phyloP scores from a whole-genome alignment of 2,329 filamentous ascomycete species.

The Juglanconis oblonga region DNA sequence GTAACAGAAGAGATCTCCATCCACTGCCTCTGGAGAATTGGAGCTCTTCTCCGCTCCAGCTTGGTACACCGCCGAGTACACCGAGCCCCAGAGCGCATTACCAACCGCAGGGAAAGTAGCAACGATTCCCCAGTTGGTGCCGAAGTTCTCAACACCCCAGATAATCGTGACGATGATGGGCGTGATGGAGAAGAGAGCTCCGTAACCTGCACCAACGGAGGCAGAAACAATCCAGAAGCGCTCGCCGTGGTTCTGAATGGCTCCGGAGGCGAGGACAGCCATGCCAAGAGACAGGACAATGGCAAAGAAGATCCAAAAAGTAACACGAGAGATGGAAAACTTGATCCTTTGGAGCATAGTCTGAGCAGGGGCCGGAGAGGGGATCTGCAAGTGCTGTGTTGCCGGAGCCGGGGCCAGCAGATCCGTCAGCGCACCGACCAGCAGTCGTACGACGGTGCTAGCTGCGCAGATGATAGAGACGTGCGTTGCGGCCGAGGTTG shows the following conservation, averaged over 20 bases:
- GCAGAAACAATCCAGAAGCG: conserved; percentile 85
- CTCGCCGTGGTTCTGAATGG: conserved; percentile 68
- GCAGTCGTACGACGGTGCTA: conserved; percentile 84
- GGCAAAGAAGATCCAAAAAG: conserved; percentile 74
- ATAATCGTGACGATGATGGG: conserved; percentile 95
- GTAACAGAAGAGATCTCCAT: conserved; percentile 67
- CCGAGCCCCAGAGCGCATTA: conserved; percentile 82
- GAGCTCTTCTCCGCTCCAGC: conserved; percentile 50
- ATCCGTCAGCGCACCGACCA: conserved; percentile 87
- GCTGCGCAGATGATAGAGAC: conserved; percentile 90
- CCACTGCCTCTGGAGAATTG: conserved; percentile 22
- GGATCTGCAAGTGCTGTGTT: conserved; percentile 54
- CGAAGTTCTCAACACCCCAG: conserved; percentile 98
- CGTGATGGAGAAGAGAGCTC: conserved; percentile 82
- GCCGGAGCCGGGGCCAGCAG: conserved; percentile 70
- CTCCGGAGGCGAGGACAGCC: conserved; percentile 72
- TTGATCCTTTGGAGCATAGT: conserved; percentile 27
- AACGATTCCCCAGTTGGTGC: conserved; percentile 95
- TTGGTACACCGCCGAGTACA: conserved; percentile 84
- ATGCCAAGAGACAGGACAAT: conserved; percentile 73
- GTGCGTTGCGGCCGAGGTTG: conserved; percentile 75
- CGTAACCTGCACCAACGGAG: conserved; percentile 86
- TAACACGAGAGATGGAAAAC: conserved; percentile 71
- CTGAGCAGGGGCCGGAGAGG: conserved; percentile 28
- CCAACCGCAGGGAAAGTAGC: conserved; percentile 87